phyloP scores from a whole-genome alignment of 768 basidiomycete species.

The Calvatia gigantea region DNA sequence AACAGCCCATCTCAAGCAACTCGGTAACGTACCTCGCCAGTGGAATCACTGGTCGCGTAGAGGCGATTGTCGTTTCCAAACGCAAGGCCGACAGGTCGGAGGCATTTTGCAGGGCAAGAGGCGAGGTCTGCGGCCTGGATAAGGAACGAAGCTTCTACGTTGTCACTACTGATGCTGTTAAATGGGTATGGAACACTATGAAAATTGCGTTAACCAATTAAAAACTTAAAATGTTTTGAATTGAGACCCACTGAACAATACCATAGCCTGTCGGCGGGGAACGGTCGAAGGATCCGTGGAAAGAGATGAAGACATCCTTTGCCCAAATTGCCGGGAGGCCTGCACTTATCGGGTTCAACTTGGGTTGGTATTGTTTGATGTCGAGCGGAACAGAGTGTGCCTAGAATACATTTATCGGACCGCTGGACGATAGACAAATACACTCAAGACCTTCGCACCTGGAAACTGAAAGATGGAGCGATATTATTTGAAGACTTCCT shows the following conservation, averaged over 20 bases:
- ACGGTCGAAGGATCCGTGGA: slow-evolving; percentile 41
- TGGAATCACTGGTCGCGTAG: slow-evolving; percentile 40
- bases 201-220: neutral
- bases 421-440: neutral
- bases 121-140: slow-evolving; percentile 35
- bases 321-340: slow-evolving; percentile 25
- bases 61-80: slow-evolving; percentile 31
- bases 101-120: slow-evolving; percentile 38
- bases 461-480: slow-evolving; percentile 36
- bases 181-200: slow-evolving; percentile 26
- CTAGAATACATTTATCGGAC: slow-evolving; percentile 17
- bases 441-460: slow-evolving; percentile 23
- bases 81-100: slow-evolving; percentile 41
- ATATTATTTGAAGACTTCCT: slow-evolving; percentile 28
- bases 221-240: neutral
- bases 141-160: slow-evolving; percentile 27
- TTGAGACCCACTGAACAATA: slow-evolving; percentile 31
- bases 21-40: slow-evolving; percentile 32
- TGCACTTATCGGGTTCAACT: neutral
- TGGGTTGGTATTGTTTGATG: slow-evolving; percentile 35
- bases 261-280: slow-evolving; percentile 43
- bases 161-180: neutral
- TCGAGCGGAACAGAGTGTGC: slow-evolving; percentile 46
- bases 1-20: neutral
- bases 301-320: slow-evolving; percentile 39